Evolutionary conservation across 2,329 filamentous ascomycete species (phyloP), one percentile per base, ranked within the genome.

Genomic region (Diaporthe velutina): DNA sequence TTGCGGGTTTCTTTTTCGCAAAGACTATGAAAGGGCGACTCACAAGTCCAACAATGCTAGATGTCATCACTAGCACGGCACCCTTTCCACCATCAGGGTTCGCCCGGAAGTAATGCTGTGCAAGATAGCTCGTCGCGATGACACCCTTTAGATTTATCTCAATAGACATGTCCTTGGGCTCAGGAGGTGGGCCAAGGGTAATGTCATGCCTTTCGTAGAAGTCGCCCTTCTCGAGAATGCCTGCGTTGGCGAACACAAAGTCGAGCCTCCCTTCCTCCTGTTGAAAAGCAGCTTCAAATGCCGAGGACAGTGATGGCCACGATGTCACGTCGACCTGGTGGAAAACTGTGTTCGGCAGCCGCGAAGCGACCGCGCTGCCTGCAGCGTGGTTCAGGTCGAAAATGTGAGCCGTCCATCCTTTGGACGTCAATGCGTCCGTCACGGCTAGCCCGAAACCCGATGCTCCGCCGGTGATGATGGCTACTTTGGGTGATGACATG

Each of bases 391-490:
- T 67, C 13, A 52, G 45, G 45, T 67, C 61, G 13, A 67, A 38
- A 3, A 67, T 52, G 45, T 52, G 61, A 3, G 38, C 61, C 45
- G 5, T 52, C 61, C 45, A 67, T 12, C 61, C 61, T 15, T 67
- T 67, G 8, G 45, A 38, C 9, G n/a, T 15, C 42, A 67, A n/a
- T 12, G 61, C 22, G 45, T 67, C 61, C 15, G 61, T 64, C 13
- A 64, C 60, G 28, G 60, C 60, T 17, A 64, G 40, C 19, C 60
- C 60, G 28, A 64, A 64, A 0, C 60, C 60, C 8, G 60, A 64
- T 15, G 60, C 60, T 25, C 40, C 60, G 40, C 60, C 60, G 17
- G 60, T 64, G 40, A 64, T 64, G 60, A 64, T 64, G 15, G 60
- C 60, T 28, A 64, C 58, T 48, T 64, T 64, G 2, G 40, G 25